phyloP scores from a whole-genome alignment of 78 protist genomes.

The Dictyostelium capitatum region DNA sequence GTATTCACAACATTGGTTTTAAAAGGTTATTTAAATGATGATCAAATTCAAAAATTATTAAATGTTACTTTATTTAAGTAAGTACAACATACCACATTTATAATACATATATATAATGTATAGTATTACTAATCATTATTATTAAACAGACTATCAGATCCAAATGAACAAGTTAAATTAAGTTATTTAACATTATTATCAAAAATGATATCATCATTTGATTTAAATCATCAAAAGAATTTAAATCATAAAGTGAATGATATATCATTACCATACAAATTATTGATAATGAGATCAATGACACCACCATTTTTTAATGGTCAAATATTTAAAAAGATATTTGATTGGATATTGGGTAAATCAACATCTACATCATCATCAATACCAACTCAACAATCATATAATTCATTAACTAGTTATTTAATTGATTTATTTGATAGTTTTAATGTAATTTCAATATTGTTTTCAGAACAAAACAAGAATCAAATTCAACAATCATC shows the following conservation, averaged over 20 bases:
- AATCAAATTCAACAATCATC: background rate
- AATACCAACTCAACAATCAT: background rate
- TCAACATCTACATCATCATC: too few relatives aligned
- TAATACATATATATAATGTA: background rate
- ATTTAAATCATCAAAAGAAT: constrained; percentile 52
- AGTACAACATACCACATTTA: background rate
- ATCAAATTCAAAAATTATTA: constrained; percentile 40
- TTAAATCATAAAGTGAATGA: constrained; percentile 36
- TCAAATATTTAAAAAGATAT: constrained; percentile 36
- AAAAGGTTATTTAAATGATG: constrained; percentile 7
- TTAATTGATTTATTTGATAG: constrained; percentile 28
- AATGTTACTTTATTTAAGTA: constrained; percentile 69
- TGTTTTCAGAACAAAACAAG: background rate
- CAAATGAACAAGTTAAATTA: constrained; percentile 13
- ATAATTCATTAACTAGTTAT: background rate
- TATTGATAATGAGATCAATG: constrained; percentile 25
- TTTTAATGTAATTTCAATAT: constrained; percentile 8
- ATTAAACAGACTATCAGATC: constrained; percentile 40
- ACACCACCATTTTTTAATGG: background rate
- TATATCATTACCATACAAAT: constrained; percentile 41
- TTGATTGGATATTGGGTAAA: constrained; percentile 34
- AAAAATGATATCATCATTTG: constrained; percentile 30
- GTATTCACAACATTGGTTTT: constrained; percentile 21
- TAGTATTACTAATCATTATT: background rate
- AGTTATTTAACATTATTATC: constrained; percentile 27